Evolutionary conservation across 129 eudicot species (phyloP), one percentile per base, ranked within the genome.

Genomic region (Pseudognaphalium luteoalbum): DNA sequence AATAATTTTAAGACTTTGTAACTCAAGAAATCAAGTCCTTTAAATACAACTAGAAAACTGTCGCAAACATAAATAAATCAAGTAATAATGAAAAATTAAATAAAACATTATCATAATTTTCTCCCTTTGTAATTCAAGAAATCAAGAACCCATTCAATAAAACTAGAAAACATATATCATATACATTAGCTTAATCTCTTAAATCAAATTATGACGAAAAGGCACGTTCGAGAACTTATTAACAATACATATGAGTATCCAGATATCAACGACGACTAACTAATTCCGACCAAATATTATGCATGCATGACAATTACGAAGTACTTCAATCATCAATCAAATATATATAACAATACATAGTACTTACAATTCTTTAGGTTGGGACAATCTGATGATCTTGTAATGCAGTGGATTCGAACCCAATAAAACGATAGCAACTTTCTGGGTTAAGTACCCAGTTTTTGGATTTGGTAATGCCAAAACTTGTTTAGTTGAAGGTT

Each of bases 401-500:
- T 73, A 80, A 56, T 42, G 83, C 21, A 80, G 58, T 2, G 83
- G 76, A 2, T 67, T 68, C 11, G 62, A 80, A 12, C 54, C 12
- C 52, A 80, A 5, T 0, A 73, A 39, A 2, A 42, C 21, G 3
- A 80, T 41, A 1, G 63, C 75, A 56, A 73, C 58, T 25, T 73
- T 66, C 12, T 15, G 7, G 10, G 61, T 32, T 1, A 32, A n/a
- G 33, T 30, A 41, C 9, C n/a, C 35, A 7, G 42, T 51, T 58
- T 56, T 42, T 3, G 79, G 75, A 57, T 67, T 66, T 4, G 84
- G 84, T 56, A 80, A 59, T 6, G 19, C 34, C 11, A 68, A 28
- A 39, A 66, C 70, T 39, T 80, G 75, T 42, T 66, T 73, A 11
- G 83, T 73, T 44, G 79, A 3, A 0, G 79, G 83, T 37, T 79